Conservation (phyloP, 352 stramenopile genomes). For the Pythium guiyangense region DNA sequence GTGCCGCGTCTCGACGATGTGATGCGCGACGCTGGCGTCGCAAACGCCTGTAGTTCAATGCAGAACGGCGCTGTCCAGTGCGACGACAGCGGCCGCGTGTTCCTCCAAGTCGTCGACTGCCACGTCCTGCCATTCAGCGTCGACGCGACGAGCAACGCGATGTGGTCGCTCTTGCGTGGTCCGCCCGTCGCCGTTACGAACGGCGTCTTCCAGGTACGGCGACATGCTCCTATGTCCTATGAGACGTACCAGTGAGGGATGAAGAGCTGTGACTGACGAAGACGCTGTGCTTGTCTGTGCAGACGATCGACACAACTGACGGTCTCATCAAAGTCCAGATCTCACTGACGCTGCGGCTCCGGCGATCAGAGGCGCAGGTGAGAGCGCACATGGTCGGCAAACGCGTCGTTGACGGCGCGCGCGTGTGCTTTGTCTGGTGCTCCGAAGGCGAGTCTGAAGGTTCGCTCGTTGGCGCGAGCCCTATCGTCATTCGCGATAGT, state of each 20-base stretch:
- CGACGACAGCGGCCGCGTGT: background rate
- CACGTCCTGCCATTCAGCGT: constrained; percentile 1
- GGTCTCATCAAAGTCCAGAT: background rate
- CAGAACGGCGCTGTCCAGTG: constrained; percentile 3
- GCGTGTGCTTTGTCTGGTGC: constrained; percentile 4
- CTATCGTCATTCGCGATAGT: too few species aligned
- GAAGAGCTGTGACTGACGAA: too few species aligned
- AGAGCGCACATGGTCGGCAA: background rate
- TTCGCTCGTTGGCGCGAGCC: background rate
- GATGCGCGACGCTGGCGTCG: background rate
- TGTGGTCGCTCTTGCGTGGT: constrained; percentile 5
- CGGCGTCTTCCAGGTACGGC: constrained; percentile 4
- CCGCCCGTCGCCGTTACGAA: background rate
- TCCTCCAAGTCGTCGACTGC: constrained; percentile 7
- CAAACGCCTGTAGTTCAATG: background rate
- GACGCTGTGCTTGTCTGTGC: too few species aligned
- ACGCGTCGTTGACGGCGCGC: constrained; percentile 5
- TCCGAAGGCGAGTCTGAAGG: constrained; percentile 3
- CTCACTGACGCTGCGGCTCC: background rate
- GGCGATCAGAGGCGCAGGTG: background rate
- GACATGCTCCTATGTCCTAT: too few species aligned
- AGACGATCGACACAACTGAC: background rate
- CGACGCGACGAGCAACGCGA: background rate
- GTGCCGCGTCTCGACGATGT: too few species aligned
- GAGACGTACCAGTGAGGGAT: too few species aligned